These are phyloP conservation scores for Gaeumannomyces tritici DNA, from an alignment of 2,329 filamentous ascomycete genomes.

Conservation along the genomic window DNA sequence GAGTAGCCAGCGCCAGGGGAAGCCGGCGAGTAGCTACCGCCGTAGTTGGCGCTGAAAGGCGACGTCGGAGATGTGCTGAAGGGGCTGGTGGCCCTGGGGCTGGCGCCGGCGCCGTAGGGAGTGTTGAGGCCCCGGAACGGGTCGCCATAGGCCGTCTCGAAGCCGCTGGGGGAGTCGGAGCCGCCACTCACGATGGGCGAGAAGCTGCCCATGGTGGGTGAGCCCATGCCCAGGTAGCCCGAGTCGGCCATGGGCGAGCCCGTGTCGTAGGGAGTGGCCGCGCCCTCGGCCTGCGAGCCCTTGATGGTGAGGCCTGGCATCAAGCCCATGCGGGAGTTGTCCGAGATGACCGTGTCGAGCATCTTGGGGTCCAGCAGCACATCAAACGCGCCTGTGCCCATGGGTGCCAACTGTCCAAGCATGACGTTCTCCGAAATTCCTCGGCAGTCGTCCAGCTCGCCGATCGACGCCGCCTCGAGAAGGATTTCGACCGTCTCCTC, in stretches of 20 bases:
- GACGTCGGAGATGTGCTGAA: slow-evolving; percentile 64
- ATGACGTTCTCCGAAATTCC: slow-evolving; percentile 99
- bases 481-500: slow-evolving; percentile 99
- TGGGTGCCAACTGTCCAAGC: slow-evolving; percentile 91
- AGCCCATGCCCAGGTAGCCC: slow-evolving; percentile 53
- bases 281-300: slow-evolving; percentile 66
- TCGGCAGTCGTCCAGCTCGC: slow-evolving; percentile 93
- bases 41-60: slow-evolving; percentile 47
- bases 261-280: slow-evolving; percentile 89
- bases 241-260: slow-evolving; percentile 70
- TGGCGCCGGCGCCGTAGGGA: slow-evolving; percentile 53
- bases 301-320: slow-evolving; percentile 73
- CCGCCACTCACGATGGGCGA: slow-evolving; percentile 69
- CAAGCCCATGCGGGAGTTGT: slow-evolving; percentile 77
- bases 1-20: slow-evolving; percentile 69
- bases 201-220: slow-evolving; percentile 56
- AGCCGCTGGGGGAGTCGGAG: slow-evolving; percentile 61
- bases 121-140: slow-evolving; percentile 44
- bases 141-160: slow-evolving; percentile 50
- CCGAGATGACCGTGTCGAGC: slow-evolving; percentile 88
- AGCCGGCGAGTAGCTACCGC: slow-evolving; percentile 65
- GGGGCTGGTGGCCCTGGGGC: slow-evolving; percentile 60
- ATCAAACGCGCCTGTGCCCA: slow-evolving; percentile 94
- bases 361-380: slow-evolving; percentile 89
- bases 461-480: slow-evolving; percentile 85